These are phyloP conservation scores for Botrytis galanthina DNA, from an alignment of 2,329 filamentous ascomycete genomes.

Conservation along the genomic window DNA sequence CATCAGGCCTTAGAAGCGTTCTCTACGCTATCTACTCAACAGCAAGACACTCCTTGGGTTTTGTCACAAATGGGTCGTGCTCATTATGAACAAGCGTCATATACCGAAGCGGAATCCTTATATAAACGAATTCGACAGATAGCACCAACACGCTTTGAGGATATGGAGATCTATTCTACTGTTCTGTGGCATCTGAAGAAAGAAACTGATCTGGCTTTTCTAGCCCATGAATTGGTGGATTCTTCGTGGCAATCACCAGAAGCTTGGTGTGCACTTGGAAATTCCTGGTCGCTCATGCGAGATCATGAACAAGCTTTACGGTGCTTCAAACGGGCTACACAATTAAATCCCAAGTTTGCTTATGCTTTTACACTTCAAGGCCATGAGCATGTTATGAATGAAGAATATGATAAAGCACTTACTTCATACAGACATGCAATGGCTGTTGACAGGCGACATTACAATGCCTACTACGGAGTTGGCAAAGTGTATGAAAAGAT, in stretches of 20 bases:
- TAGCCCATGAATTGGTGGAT: constrained; percentile 88
- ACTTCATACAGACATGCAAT: constrained; percentile 84
- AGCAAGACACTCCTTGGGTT: constrained; percentile 92
- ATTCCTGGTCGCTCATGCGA: constrained; percentile 86
- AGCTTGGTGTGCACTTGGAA: constrained; percentile 93
- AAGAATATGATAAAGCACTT: constrained; percentile 94
- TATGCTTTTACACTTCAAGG: constrained; percentile 96
- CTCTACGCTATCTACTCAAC: constrained; percentile 64
- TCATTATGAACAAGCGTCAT: constrained; percentile 85
- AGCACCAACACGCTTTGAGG: constrained; percentile 78
- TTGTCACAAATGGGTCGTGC: constrained; percentile 86
- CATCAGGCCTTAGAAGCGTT: constrained; percentile 74
- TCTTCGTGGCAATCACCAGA: constrained; percentile 85
- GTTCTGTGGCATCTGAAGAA: constrained; percentile 98
- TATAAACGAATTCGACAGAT: constrained; percentile 77
- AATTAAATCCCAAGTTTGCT: constrained; percentile 84
- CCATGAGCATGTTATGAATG: constrained; percentile 92
- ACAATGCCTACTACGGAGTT: constrained; percentile 97
- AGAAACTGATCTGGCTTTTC: constrained; percentile 85
- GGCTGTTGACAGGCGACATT: constrained; percentile 81
- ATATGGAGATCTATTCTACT: constrained; percentile 98
- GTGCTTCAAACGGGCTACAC: constrained; percentile 92
- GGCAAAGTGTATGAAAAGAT: constrained; percentile 83
- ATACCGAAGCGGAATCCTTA: constrained; percentile 80
- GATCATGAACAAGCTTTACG: constrained; percentile 93